Conservation (phyloP, 768 basidiomycete species). For the Russula sp. region DNA sequence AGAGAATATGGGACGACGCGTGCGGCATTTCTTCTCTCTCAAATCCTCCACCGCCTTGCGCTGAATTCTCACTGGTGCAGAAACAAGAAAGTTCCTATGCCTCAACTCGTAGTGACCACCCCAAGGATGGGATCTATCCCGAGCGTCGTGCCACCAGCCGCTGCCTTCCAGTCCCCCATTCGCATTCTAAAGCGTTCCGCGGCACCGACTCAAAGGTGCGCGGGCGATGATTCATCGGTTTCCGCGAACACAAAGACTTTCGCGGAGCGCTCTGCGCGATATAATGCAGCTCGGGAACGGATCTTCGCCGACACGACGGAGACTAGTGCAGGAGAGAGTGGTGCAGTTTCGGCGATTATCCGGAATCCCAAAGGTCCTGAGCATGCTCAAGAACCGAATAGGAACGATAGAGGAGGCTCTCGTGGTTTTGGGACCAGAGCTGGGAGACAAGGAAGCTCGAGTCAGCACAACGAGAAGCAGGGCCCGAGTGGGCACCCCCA, state of each 20-base stretch:
- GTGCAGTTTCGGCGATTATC: background rate
- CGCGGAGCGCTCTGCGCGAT: constrained; percentile 63
- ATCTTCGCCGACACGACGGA: constrained; percentile 43
- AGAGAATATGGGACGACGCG: constrained; percentile 65
- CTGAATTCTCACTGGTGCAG: constrained; percentile 29
- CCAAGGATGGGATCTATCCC: constrained; percentile 30
- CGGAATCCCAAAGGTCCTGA: constrained; percentile 19
- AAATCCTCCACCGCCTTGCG: background rate
- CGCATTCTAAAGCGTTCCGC: constrained; percentile 64
- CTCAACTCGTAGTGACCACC: constrained; percentile 43
- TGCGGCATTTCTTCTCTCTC: constrained; percentile 33
- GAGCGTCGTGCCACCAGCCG: constrained; percentile 40
- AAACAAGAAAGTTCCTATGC: constrained; percentile 61
- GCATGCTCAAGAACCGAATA: background rate
- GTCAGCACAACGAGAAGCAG: background rate
- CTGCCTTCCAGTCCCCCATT: constrained; percentile 54
- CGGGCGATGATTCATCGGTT: constrained; percentile 19
- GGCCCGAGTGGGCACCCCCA: background rate
- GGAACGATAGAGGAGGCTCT: constrained; percentile 6
- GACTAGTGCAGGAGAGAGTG: background rate
- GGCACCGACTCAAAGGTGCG: constrained; percentile 19
- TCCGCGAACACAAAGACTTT: constrained; percentile 33
- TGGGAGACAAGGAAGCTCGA: background rate
- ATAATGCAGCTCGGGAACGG: constrained; percentile 64
- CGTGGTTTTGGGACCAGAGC: constrained; percentile 9